A percentile compares a stretch with the other conserved stretches of the same genome.
Evolutionary conservation across 2,329 filamentous ascomycete species (phyloP).

Genomic region (Fusarium paranaense): DNA sequence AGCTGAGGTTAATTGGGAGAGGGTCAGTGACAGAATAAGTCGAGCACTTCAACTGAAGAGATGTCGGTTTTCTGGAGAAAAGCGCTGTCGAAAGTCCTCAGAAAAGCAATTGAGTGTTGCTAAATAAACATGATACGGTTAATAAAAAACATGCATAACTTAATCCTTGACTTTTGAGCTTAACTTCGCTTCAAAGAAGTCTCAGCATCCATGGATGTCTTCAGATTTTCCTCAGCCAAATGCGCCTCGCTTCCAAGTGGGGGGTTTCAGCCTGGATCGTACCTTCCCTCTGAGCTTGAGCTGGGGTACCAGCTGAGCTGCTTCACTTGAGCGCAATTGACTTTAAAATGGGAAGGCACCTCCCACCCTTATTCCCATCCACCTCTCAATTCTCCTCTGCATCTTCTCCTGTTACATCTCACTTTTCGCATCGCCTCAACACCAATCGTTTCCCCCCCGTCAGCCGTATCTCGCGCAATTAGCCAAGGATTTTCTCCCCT

Average conservation of each 20-base stretch:
- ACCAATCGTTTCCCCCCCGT: constrained; percentile 1
- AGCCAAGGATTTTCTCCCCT: constrained; percentile 23
- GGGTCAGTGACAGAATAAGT: constrained; percentile 19
- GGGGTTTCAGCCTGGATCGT: constrained; percentile 35
- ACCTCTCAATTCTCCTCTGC: constrained; percentile 5
- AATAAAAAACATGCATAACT: neutral
- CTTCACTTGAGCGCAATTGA: constrained; percentile 9
- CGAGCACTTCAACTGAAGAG: neutral
- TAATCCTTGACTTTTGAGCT: neutral
- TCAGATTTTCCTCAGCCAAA: constrained; percentile 8
- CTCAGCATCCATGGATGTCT: neutral
- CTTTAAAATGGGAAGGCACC: constrained; percentile 34
- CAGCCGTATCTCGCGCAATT: constrained; percentile 11
- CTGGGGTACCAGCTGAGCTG: neutral
- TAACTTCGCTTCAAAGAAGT: neutral
- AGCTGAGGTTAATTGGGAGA: neutral
- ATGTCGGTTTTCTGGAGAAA: neutral
- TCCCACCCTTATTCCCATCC: neutral
- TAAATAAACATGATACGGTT: neutral
- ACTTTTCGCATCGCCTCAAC: neutral
- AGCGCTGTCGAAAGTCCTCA: neutral
- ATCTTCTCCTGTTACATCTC: neutral
- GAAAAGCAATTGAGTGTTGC: neutral
- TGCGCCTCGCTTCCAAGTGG: constrained; percentile 14
- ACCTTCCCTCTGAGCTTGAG: constrained; percentile 29